Evolutionary conservation across 306 rosid species (phyloP).

Genomic region (Castanea mollissima): DNA sequence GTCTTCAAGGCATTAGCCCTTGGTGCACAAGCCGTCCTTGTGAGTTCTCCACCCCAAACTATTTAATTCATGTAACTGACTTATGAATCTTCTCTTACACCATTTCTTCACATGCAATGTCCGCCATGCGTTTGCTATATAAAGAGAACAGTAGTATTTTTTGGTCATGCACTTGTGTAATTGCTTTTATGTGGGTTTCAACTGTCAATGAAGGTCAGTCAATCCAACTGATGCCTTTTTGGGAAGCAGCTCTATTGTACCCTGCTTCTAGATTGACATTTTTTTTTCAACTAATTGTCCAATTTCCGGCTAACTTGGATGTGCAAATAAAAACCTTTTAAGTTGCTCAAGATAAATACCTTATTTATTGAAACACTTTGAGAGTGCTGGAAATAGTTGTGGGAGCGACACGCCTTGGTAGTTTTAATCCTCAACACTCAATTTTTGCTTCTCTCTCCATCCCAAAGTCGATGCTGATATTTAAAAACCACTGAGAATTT

Average conservation of each 20-base stretch:
- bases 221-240: neutral
- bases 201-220: neutral
- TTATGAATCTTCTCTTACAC: neutral
- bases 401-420: no score
- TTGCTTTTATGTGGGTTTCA: neutral
- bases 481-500: neutral
- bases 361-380: neutral
- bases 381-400: neutral
- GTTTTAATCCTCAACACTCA: no score
- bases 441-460: no score
- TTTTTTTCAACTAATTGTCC: neutral
- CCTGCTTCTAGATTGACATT: neutral
- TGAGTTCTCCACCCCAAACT: slow-evolving; percentile 19
- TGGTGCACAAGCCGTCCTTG: slow-evolving; percentile 66
- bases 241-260: neutral
- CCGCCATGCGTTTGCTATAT: neutral
- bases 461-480: neutral
- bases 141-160: neutral
- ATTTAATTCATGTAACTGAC: neutral
- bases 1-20: slow-evolving; percentile 70
- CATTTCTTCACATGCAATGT: neutral
- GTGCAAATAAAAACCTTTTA: neutral
- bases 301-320: neutral
- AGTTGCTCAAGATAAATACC: neutral
- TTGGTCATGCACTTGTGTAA: neutral